phyloP scores from a whole-genome alignment of 345 rosid genomes.

The Syzygium oleosum region DNA sequence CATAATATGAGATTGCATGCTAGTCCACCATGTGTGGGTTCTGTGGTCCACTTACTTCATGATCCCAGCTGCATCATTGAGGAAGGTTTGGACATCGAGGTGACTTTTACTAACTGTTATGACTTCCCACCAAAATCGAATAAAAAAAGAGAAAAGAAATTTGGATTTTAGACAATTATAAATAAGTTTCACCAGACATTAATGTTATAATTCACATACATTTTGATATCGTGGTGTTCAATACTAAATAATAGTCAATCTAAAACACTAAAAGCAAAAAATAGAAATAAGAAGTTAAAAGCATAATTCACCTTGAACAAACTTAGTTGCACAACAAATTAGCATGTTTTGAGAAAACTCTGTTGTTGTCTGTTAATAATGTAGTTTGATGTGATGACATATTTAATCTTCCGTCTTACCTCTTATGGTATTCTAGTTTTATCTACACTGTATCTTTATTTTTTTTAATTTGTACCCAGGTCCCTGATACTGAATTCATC shows the following conservation, averaged over 20 bases:
- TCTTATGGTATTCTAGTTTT: background rate
- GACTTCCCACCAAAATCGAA: background rate
- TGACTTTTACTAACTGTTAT: background rate
- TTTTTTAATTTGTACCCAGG: background rate
- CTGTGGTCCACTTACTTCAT: background rate
- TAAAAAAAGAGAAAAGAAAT: background rate
- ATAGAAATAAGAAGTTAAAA: background rate
- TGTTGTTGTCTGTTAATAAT: background rate
- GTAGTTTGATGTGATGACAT: background rate
- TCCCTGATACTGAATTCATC: background rate
- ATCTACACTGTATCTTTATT: background rate
- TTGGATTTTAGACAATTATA: background rate
- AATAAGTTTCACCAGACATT: background rate
- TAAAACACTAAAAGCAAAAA: background rate
- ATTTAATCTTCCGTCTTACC: background rate
- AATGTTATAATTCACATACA: background rate
- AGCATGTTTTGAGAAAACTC: background rate
- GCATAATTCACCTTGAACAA: background rate
- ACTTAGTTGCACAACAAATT: background rate
- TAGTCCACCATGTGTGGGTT: background rate
- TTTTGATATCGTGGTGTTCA: background rate
- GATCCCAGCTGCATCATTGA: background rate
- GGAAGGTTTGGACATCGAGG: accelerated
- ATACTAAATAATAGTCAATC: background rate
- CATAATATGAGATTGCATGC: background rate